A percentile compares a stretch with the other conserved stretches of the same genome.
Evolutionary conservation across 2,329 filamentous ascomycete genomes (phyloP).

Genomic region (Aureobasidium sp.): DNA sequence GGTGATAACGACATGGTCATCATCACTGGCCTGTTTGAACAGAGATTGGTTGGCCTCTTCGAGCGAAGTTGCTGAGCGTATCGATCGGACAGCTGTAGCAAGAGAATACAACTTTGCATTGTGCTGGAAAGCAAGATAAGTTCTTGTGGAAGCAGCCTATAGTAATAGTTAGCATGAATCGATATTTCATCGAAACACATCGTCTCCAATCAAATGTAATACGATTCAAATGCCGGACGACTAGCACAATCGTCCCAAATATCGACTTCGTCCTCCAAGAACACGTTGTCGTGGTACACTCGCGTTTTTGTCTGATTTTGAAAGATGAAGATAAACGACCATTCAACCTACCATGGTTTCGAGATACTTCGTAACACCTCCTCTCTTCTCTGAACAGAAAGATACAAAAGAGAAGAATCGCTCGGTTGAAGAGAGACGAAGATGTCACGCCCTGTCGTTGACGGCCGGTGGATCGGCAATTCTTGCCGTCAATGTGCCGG

Average conservation of each 20-base stretch:
- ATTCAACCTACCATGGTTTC: background rate
- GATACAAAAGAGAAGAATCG: background rate
- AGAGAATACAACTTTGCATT: constrained; percentile 9
- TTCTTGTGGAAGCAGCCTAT: constrained; percentile 1
- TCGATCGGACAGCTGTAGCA: background rate
- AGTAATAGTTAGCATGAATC: background rate
- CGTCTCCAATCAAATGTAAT: background rate
- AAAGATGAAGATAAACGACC: background rate
- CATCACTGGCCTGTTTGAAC: constrained; percentile 13
- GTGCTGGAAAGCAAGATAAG: constrained; percentile 9
- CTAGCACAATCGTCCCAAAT: background rate
- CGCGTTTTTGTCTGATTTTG: background rate
- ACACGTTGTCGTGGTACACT: background rate
- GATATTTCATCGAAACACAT: background rate
- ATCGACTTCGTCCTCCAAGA: background rate
- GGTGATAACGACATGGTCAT: constrained; percentile 15
- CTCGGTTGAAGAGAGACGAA: background rate
- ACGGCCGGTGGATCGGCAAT: background rate
- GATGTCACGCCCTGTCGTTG: background rate
- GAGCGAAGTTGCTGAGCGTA: constrained; percentile 1
- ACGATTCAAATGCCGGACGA: no score
- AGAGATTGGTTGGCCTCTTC: constrained; percentile 11
- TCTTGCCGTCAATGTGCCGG: background rate
- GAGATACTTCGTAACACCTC: background rate
- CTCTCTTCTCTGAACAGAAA: background rate